These are phyloP conservation scores for Colletotrichum tanaceti DNA, from an alignment of 2,329 filamentous ascomycete genomes.

Conservation along the genomic window DNA sequence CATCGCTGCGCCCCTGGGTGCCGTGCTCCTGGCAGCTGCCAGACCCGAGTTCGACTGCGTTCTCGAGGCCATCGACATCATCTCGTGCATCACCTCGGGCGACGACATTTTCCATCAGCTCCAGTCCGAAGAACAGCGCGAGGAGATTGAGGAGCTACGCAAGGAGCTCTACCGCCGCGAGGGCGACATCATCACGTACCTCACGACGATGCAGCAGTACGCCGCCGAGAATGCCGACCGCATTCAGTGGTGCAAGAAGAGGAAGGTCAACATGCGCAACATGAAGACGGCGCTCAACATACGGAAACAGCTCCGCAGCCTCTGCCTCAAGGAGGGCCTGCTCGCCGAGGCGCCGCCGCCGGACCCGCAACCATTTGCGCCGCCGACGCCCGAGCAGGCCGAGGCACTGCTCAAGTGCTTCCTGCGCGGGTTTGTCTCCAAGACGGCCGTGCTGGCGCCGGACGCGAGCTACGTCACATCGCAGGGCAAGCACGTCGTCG, in stretches of 20 bases:
- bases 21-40: conserved; percentile 84
- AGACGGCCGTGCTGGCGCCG: conserved; percentile 70
- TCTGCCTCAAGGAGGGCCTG: conserved; percentile 66
- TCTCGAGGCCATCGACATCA: conserved; percentile 86
- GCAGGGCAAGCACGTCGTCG: conserved; percentile 69
- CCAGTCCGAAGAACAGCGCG: conserved; percentile 66
- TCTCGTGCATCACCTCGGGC: conserved; percentile 71
- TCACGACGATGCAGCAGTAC: conserved; percentile 73
- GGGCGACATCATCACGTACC: conserved; percentile 73
- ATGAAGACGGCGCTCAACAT: conserved; percentile 73
- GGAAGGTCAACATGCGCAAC: conserved; percentile 68
- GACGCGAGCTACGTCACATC: conserved; percentile 71
- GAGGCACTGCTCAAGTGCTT: conserved; percentile 70
- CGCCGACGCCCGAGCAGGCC: conserved; percentile 65
- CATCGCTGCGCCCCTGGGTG: conserved; percentile 81
- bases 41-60: conserved; percentile 78
- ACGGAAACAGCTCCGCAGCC: conserved; percentile 68
- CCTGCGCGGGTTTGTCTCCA: conserved; percentile 68
- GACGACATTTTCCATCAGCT: conserved; percentile 72
- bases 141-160: conserved; percentile 64
- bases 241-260: conserved; percentile 67
- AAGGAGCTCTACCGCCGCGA: conserved; percentile 70
- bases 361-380: conserved; percentile 68
- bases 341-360: conserved; percentile 57
- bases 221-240: conserved; percentile 67